Percentiles rank a stretch among this genome's conserved stretches.
Conservation (phyloP, 306 rosid species). For the Calophaca sinica region DNA sequence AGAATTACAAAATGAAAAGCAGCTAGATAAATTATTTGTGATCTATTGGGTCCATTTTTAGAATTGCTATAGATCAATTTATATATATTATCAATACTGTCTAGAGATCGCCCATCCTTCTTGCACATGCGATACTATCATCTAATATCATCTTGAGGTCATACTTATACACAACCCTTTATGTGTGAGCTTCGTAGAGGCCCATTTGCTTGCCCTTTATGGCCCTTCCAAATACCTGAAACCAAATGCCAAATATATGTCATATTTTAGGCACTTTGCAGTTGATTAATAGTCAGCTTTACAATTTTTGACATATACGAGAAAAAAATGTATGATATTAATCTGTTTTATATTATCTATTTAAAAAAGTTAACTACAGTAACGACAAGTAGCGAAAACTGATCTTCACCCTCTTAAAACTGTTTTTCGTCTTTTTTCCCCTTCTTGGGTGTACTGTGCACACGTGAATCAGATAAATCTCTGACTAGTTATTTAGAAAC, state of each 20-base stretch:
- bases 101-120: conserved; percentile 47
- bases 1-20: background rate
- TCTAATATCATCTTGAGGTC: conserved; percentile 42
- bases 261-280: too few relatives aligned
- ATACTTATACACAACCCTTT: conserved; percentile 55
- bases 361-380: too few relatives aligned
- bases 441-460: too few relatives aligned
- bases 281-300: too few relatives aligned
- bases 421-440: too few relatives aligned
- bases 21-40: background rate
- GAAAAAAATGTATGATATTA: too few relatives aligned
- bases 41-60: background rate
- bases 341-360: too few relatives aligned
- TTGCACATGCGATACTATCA: conserved; percentile 48
- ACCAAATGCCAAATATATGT: background rate
- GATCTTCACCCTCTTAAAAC: too few relatives aligned
- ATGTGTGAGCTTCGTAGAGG: conserved; percentile 27
- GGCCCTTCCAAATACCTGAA: conserved; percentile 55
- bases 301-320: too few relatives aligned
- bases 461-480: too few relatives aligned
- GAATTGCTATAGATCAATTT: background rate
- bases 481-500: too few relatives aligned
- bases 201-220: conserved; percentile 28
- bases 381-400: too few relatives aligned
- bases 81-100: background rate